Conservation (phyloP, 139 green algal species). For the Micractinium sp. region DNA sequence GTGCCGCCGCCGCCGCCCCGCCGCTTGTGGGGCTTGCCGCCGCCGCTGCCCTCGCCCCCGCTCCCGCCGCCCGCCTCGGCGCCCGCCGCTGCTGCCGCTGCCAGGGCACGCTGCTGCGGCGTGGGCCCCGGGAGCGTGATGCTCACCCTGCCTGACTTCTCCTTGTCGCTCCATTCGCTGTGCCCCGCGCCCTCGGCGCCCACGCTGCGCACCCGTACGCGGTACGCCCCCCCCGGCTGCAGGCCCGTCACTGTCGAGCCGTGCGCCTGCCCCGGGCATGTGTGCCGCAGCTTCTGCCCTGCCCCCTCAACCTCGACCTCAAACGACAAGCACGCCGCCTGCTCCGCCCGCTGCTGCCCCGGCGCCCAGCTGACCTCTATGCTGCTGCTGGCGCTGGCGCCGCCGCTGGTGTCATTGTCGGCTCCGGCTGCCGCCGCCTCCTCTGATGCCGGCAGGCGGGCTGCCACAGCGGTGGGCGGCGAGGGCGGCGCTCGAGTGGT, state of each 20-base stretch:
- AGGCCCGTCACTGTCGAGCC: constrained; percentile 33
- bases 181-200: constrained; percentile 65
- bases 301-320: constrained; percentile 47
- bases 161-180: constrained; percentile 58
- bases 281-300: constrained; percentile 14
- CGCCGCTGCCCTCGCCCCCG: background rate
- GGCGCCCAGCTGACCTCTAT: constrained; percentile 43
- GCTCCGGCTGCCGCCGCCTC: background rate
- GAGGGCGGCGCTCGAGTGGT: constrained; percentile 42
- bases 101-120: background rate
- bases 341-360: background rate
- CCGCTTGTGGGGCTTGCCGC: constrained; percentile 1
- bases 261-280: background rate
- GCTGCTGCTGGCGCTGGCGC: background rate
- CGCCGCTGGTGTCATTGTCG: background rate
- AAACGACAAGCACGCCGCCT: constrained; percentile 46
- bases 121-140: constrained; percentile 24
- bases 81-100: background rate
- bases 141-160: background rate
- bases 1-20: background rate
- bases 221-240: constrained; percentile 26
- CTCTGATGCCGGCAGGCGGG: background rate
- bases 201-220: constrained; percentile 60
- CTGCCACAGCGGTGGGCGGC: constrained; percentile 30
- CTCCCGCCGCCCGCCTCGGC: background rate